Base-by-base conservation (phyloP, 2,329 filamentous ascomycete genomes). In the Fusarium sp. region DNA sequence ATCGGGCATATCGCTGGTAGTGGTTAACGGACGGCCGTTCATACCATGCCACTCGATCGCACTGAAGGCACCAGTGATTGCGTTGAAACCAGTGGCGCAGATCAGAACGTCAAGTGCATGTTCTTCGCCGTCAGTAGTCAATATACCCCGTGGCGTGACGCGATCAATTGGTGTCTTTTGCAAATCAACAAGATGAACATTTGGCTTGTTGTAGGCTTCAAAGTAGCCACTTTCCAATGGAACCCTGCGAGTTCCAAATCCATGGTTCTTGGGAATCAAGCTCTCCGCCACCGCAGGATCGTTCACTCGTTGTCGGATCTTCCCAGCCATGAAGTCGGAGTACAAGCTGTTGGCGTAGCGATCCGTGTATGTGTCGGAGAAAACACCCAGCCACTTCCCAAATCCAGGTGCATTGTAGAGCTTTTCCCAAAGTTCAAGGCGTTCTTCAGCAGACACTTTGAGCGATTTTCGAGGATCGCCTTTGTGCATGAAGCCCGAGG, bases 221-320 rank as follows among this genome's bases (percentile, higher is more conserved):
- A 59, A 71, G 14, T 71, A 71, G 0, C 68, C 68, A n/a, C 68
- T 71, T 41, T 71, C 68, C 4, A 71, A 28, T 2, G 68, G 65
- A 0, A 71, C 49, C 1, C 68, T 50, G 0, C 68, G 52, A 0
- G 58, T 63, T 4, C 68, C 65, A 26, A 64, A 71, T 0, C 67
- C 68, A 24, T 71, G 67, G 1, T 63, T 51, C 13, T 71, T 66
- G 0, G 64, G 68, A 2, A 71, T 47, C 0, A 70, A 37, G 1
- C 44, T 59, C 13, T 71, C 64, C 0, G 57, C 68, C 1, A 68
- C 46, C 0, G 4, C 39, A 7, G 65, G 64, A 11, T 71, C 57
- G 1, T 53, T 19, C 0, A 71, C 57, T 0, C 67, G n/a, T 14
- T 56, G 30, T 8, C 65, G 48, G 5, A 71, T 71, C 57, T 71